Evolutionary conservation across 768 basidiomycete species (phyloP), one percentile per base, ranked within the genome.

Genomic region (Lactifluus rugatus): DNA sequence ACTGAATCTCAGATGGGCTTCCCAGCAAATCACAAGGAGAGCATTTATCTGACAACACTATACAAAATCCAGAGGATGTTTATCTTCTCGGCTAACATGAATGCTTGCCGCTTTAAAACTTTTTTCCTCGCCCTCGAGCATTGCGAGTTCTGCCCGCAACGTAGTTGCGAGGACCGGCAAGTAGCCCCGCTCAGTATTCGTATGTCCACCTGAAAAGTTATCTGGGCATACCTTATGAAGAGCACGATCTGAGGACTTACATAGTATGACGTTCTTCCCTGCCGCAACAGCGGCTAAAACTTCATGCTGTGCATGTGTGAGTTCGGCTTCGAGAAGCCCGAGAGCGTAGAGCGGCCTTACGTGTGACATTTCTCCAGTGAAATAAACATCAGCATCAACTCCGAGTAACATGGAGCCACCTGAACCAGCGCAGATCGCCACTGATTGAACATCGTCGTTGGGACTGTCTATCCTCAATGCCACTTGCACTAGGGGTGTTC

Each of bases 181-280:
- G 72, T 91, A 97, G 0, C 92, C 92, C 32, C 94, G 87, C 73
- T 98, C 95, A 45, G 94, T 94, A 72, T 93, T 93, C 16, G 91
- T 88, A 72, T 97, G 95, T 17, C 90, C 90, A 68, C 87, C 89
- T 90, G 63, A 39, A 69, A 53, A 13, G 45, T 7, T 26, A 47
- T 7, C 16, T 50, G 11, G 56, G 55, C 14, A 5, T 45, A 41
- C 34, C 7, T 21, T 48, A 21, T 42, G 26, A 46, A 39, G 52
- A 32, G 44, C 21, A 8, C 10, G 28, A 32, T 28, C 25, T 37
- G 54, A 37, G 42, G 3, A 69, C 87, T 76, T 72, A 86, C 93
- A 93, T 55, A 96, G 78, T 62, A 96, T 79, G 67, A 96, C 86
- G 68, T 89, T 81, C 66, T 76, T 82, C 34, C 91, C 89, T 44